Base-by-base conservation (phyloP, 805 yeast genomes). In the Lipomyces kockii region DNA sequence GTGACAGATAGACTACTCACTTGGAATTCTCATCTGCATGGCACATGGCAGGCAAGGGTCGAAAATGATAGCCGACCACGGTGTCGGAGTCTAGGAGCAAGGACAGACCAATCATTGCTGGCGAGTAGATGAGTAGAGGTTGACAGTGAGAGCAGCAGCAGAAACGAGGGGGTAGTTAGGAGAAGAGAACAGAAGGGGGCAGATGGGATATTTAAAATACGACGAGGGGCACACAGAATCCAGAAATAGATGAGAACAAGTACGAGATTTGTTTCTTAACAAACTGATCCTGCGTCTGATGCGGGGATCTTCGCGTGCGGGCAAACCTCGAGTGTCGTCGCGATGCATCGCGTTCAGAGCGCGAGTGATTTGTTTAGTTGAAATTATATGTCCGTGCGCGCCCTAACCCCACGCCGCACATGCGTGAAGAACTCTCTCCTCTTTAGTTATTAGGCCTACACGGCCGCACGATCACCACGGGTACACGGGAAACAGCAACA, bases 291-390 rank as follows among this genome's bases (percentile, higher is more conserved):
- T 27, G 29, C 32, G 32, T 29, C 32, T 29, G 29, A 27, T 27
- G 32, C 32, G 32, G 32, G 32, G 32, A 29, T 29, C 32, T 29
- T 29, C 32, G n/a, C n/a, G 32, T 29, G 32, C 32, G 7, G 32
- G 32, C 32, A 29, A 29, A 29, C 32, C 32, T 5, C 39, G 17
- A 35, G 39, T 35, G 39, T 35, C 39, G 39, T 35, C 39, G 39
- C 39, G 39, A 35, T 2, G 39, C 32, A 2, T 8, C 49, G 49
- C 22, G 49, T 43, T n/a, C 17, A 4, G 49, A 43, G 22, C 49
- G 49, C 49, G 49, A 43, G 49, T 43, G 49, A 43, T 43, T 43
- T 43, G 49, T 43, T 43, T 43, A 43, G 49, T 43, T 6, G 49
- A 17, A 25, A 17, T 43, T 17, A 7, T 1, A 17, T n/a, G 49